Base-by-base conservation (phyloP, 2,329 filamentous ascomycete genomes). In the Phialophora macrospora region DNA sequence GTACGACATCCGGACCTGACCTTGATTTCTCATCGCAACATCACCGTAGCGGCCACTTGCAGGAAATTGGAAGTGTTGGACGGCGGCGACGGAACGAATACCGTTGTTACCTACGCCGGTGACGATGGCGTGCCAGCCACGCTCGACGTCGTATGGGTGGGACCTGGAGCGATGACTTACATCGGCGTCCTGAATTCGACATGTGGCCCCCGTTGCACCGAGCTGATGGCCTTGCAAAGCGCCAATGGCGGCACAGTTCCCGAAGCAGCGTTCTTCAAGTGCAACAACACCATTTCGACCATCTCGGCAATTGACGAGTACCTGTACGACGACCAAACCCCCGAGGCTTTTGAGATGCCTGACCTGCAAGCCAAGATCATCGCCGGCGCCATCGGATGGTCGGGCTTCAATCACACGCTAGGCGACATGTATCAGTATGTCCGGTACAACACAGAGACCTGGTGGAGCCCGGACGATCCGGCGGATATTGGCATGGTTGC, bases 331-430 rank as follows among this genome's bases (percentile, higher is more conserved):
- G 60, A 60, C 20, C 38, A 63, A 38, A 48, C 63, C 4, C 24
- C 55, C 8, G 61, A 64, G n/a, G 63, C 63, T 5, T 68, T 64
- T 52, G 44, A 70, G 38, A 58, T 70, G 56, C 62, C 62, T 9
- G 67, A 73, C 30, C 14, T 30, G 2, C 63, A 69, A 41, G 70
- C 71, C 1, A 64, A 52, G 6, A 71, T 72, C 55, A 44, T 71
- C 6, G 70, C 70, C 2, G 71, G 71, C 17, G 60, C 67, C 17
- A 71, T 73, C 22, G 71, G 70, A 24, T 73, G 67, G 67, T 62
- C 65, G 2, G 70, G 70, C 17, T 66, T 68, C 68, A 64, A 68
- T 30, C 68, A 58, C 26, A 60, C 63, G 2, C 9, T 26, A 2
- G 63, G 52, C 11, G 63, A 66, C 34, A 12, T 49, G 20, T 68